Percentiles rank a stretch among this genome's conserved stretches.
phyloP scores from a whole-genome alignment of 768 basidiomycete species.

The Suillus cothurnatus region DNA sequence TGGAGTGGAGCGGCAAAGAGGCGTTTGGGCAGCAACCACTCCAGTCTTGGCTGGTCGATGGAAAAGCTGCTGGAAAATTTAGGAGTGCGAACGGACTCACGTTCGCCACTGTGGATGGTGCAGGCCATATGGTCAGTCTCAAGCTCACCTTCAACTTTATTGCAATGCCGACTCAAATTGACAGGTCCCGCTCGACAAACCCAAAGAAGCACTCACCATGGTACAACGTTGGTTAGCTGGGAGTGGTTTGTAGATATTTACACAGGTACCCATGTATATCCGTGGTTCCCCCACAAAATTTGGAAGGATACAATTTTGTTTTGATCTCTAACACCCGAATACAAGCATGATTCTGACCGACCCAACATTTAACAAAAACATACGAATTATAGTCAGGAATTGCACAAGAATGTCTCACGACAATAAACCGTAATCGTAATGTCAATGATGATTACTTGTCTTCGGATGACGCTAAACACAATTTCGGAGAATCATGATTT shows the following conservation, averaged over 20 bases:
- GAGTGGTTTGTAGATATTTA: conserved; percentile 24
- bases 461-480: background rate
- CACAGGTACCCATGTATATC: background rate
- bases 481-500: background rate
- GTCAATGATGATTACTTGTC: background rate
- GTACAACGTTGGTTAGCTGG: conserved; percentile 51
- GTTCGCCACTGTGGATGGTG: conserved; percentile 65
- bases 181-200: conserved; percentile 66
- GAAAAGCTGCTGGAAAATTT: conserved; percentile 52
- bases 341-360: background rate
- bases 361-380: background rate
- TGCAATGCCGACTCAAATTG: conserved; percentile 8
- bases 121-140: conserved; percentile 71
- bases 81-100: conserved; percentile 63
- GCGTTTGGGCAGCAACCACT: conserved; percentile 50
- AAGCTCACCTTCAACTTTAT: background rate
- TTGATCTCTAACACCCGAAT: background rate
- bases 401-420: background rate
- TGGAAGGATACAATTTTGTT: background rate
- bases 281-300: background rate
- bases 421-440: background rate
- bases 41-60: conserved; percentile 60
- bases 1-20: conserved; percentile 70
- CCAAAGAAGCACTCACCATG: conserved; percentile 52
- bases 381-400: background rate